Base-by-base conservation (phyloP, 2,329 filamentous ascomycete species). In the Dactylellina cionopaga region DNA sequence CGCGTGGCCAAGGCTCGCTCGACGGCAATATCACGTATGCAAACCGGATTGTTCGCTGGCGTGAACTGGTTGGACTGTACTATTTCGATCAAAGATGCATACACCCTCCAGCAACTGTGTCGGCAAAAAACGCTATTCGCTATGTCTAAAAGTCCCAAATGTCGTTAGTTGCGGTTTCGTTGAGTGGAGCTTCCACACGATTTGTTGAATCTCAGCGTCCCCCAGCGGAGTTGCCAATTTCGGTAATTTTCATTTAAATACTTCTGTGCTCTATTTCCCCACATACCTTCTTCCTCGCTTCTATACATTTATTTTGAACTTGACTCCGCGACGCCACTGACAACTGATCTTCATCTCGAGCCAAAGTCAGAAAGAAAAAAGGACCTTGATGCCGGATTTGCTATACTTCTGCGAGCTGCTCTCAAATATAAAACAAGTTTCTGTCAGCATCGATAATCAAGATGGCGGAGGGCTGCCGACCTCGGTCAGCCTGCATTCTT, bases 391-490 rank as follows among this genome's bases (percentile, higher is more conserved):
- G 54, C 73, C 73, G 49, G 60, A 68, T 59, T 35, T 63, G 60
- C 35, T 66, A 13, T 75, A 63, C 63, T 76, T 69, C 29, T 60
- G 51, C 63, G 88, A 90, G 80, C 82, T 89, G 1, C 83, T 90
- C 1, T 81, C 84, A 25, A 89, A 89, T 70, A 88, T 90, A 75
- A 83, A 85, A 41, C 87, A 89, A 77, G 82, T 90, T 37, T 88
- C 87, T 3, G 80, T 89, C 19, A 84, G 83, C 54, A 85, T 83
- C 5, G 82, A 83, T 2, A 80, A 89, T 44, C 52, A 59, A 17
- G 59, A 72, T 72, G 68, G 44, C 37, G 31, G 58, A 82, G 1
- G 81, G 83, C 54, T n/a, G 33, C 47, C 69, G 17, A 52, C 62
- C 1, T 27, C 76, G 77, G 39, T 77, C 76, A 54, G 65, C 76